A percentile compares a stretch with the other conserved stretches of the same genome.
phyloP scores from a whole-genome alignment of 2,329 filamentous ascomycete species.

The Pseudogymnoascus sp. region DNA sequence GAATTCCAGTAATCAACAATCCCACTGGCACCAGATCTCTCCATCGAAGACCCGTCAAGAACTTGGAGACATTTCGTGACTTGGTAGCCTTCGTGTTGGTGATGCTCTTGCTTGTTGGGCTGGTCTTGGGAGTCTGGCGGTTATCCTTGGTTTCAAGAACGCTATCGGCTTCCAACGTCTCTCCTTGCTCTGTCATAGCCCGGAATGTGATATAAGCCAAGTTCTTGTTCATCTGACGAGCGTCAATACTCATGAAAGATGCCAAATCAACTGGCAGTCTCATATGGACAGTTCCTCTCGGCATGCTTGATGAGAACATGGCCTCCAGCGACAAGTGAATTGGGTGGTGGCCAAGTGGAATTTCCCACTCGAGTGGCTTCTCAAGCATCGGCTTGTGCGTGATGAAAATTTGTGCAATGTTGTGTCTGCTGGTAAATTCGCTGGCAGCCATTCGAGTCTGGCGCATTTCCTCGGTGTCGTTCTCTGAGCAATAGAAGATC shows the following conservation, averaged over 20 bases:
- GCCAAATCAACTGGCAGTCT: conserved; percentile 42
- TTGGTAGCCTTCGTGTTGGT: background rate
- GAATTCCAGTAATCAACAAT: conserved; percentile 9
- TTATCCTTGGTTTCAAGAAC: background rate
- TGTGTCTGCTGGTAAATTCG: conserved; percentile 41
- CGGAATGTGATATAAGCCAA: conserved; percentile 5
- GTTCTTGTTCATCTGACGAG: conserved; percentile 42
- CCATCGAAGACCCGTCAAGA: background rate
- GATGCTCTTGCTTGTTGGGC: background rate
- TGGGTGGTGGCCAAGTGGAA: conserved; percentile 35
- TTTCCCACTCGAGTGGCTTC: conserved; percentile 26
- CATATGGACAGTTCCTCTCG: conserved; percentile 23
- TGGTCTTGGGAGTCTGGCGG: background rate
- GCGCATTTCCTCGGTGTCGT: conserved; percentile 34
- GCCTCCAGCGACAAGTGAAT: conserved; percentile 43
- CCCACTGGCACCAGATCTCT: background rate
- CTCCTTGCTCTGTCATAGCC: conserved; percentile 5
- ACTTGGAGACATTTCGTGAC: background rate
- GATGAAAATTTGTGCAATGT: conserved; percentile 42
- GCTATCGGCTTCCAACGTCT: background rate
- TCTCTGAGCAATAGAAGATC: conserved; percentile 41
- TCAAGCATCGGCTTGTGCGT: conserved; percentile 37
- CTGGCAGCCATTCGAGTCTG: conserved; percentile 37
- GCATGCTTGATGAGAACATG: conserved; percentile 10
- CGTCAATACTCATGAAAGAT: conserved; percentile 45